phyloP scores from a whole-genome alignment of 441 rosid species.

The Viola pubescens region DNA sequence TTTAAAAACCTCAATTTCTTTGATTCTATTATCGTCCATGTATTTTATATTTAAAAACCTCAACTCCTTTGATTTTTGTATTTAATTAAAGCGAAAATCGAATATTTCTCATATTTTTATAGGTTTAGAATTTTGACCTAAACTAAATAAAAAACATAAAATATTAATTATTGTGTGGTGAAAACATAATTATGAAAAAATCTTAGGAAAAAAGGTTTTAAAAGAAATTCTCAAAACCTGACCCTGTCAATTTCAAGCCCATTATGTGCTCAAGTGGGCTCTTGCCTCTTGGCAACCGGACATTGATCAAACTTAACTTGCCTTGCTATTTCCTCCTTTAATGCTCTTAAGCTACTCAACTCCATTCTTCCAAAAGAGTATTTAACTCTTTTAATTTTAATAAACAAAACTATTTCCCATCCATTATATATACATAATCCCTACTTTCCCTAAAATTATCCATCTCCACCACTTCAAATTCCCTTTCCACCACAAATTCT shows the following conservation, averaged over 20 bases:
- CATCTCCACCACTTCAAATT: constrained; percentile 1
- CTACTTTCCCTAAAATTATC: constrained; percentile 10
- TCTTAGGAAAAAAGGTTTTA: background rate
- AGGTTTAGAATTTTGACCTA: too few relatives aligned
- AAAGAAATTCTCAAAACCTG: background rate
- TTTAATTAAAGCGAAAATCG: too few relatives aligned
- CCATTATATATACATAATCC: constrained; percentile 21
- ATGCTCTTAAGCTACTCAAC: constrained; percentile 61
- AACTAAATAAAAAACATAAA: too few relatives aligned
- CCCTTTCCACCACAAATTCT: too few relatives aligned
- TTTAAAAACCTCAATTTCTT: too few relatives aligned
- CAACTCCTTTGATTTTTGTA: too few relatives aligned
- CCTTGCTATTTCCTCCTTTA: constrained; percentile 34
- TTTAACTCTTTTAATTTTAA: background rate
- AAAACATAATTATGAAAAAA: too few relatives aligned
- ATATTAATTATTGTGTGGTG: too few relatives aligned
- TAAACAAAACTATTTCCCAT: constrained; percentile 12
- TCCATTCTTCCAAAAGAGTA: background rate
- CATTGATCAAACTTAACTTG: constrained; percentile 21
- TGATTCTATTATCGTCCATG: too few relatives aligned
- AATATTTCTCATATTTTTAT: too few relatives aligned
- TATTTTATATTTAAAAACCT: too few relatives aligned
- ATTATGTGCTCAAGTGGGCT: constrained; percentile 3
- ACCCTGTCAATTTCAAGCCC: background rate
- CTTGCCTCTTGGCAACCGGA: constrained; percentile 3